phyloP scores from a whole-genome alignment of 169 alveolate genomes.

The Pseudocohnilembus persalinus region DNA sequence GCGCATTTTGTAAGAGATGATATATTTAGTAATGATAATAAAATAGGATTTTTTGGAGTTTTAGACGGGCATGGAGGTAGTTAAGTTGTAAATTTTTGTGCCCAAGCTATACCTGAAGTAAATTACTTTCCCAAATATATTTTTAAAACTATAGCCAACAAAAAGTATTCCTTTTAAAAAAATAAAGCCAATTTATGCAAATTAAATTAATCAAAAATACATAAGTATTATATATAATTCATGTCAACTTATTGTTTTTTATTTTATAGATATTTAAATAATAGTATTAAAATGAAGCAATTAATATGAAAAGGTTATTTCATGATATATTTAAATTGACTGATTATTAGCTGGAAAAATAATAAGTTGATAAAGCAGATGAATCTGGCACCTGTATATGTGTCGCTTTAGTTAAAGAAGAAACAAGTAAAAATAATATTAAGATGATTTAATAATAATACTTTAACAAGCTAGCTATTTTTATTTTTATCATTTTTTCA shows the following conservation, averaged over 20 bases:
- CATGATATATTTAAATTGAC: constrained; percentile 27
- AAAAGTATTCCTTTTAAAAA: neutral
- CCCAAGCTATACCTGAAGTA: constrained; percentile 38
- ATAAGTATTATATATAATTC: neutral
- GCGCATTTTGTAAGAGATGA: constrained; percentile 42
- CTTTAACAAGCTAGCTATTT: neutral
- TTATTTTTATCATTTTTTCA: neutral
- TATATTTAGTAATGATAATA: constrained; percentile 25
- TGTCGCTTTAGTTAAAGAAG: constrained; percentile 30
- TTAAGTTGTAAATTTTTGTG: constrained; percentile 38
- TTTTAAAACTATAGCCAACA: neutral
- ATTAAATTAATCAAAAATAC: too few species aligned
- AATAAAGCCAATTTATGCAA: neutral
- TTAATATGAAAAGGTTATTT: constrained; percentile 27
- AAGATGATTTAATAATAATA: neutral
- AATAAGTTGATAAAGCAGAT: constrained; percentile 34
- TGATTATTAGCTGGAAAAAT: constrained; percentile 34
- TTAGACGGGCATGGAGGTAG: constrained; percentile 53
- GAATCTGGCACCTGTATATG: constrained; percentile 43
- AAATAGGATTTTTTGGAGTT: constrained; percentile 40
- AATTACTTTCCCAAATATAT: neutral
- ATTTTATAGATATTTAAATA: constrained; percentile 20
- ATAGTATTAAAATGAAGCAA: constrained; percentile 23
- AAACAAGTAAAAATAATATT: neutral
- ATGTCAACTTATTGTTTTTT: neutral